A percentile compares a stretch with the other conserved stretches of the same genome.
Evolutionary conservation across 2,329 filamentous ascomycete genomes (phyloP).

Genomic region (Paecilomyces sp.): DNA sequence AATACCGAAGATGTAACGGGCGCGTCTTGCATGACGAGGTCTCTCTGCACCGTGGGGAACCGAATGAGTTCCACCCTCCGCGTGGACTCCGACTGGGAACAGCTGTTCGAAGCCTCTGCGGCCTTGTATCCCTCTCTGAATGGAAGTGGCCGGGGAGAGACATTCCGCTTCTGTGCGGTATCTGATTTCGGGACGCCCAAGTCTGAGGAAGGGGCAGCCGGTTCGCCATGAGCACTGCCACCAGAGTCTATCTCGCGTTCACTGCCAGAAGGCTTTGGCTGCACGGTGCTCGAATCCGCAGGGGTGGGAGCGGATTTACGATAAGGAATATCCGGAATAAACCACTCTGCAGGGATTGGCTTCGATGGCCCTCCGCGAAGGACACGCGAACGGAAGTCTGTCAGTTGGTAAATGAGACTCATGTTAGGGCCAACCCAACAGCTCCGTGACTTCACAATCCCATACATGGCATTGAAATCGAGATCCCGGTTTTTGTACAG

Average conservation of each 20-base stretch:
- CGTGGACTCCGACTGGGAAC: neutral
- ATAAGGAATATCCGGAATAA: slow-evolving; percentile 18
- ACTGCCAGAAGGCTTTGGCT: neutral
- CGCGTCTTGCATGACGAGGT: slow-evolving; percentile 31
- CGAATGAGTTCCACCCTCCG: slow-evolving; percentile 5
- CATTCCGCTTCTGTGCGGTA: slow-evolving; percentile 19
- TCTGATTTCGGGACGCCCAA: neutral
- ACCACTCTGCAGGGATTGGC: slow-evolving; percentile 28
- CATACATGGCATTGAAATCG: slow-evolving; percentile 60
- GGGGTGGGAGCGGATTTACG: slow-evolving; percentile 6
- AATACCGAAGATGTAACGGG: slow-evolving; percentile 33
- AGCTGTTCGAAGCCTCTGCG: slow-evolving; percentile 6
- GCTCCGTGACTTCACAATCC: slow-evolving; percentile 56
- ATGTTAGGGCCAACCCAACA: slow-evolving; percentile 64
- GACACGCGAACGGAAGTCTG: slow-evolving; percentile 50
- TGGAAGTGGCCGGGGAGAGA: slow-evolving; percentile 30
- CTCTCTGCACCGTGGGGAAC: slow-evolving; percentile 22
- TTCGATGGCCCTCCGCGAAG: slow-evolving; percentile 23
- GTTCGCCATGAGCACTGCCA: neutral
- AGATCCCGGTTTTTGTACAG: slow-evolving; percentile 56
- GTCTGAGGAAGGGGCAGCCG: neutral
- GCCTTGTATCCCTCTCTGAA: slow-evolving; percentile 29
- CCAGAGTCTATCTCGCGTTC: neutral
- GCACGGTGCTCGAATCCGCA: neutral
- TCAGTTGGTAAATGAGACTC: slow-evolving; percentile 62